phyloP scores from a whole-genome alignment of 1,139 yeast species.

The Nematodospora anomalae region DNA sequence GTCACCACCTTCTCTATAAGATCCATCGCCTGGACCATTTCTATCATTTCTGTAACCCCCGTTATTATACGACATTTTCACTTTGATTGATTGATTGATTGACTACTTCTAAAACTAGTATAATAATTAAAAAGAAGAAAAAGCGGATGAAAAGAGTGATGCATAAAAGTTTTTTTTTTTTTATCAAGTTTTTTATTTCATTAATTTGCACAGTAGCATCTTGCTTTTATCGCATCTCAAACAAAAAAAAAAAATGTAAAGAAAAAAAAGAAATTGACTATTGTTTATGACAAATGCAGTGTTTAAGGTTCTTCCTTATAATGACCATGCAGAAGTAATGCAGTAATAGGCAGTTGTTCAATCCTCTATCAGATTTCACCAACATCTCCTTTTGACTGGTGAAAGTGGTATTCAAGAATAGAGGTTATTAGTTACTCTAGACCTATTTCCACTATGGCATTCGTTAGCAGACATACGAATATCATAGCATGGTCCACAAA shows the following conservation, averaged over 20 bases:
- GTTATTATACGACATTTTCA: conserved; percentile 18
- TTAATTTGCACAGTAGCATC: too few species aligned
- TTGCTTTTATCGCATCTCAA: conserved; percentile 6
- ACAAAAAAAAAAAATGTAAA: neutral
- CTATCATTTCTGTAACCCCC: conserved; percentile 21
- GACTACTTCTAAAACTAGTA: neutral
- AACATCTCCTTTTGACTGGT: too few species aligned
- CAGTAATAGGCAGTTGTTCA: too few species aligned
- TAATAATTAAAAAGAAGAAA: conserved; percentile 6
- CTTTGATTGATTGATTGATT: conserved; percentile 2
- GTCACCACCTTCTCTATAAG: conserved; percentile 17
- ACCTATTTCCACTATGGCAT: too few species aligned
- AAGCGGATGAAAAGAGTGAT: neutral
- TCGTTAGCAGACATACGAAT: too few species aligned
- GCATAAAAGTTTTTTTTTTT: neutral
- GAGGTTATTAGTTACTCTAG: too few species aligned
- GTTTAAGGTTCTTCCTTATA: too few species aligned
- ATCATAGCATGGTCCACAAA: too few species aligned
- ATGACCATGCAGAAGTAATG: too few species aligned
- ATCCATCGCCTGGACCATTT: conserved; percentile 21
- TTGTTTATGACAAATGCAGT: too few species aligned
- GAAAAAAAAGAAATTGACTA: conserved; percentile 10
- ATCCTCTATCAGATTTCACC: too few species aligned
- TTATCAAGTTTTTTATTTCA: conserved; percentile 1
- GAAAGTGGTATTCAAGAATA: too few species aligned